Base-by-base conservation (phyloP, 139 green algal species). In the Chlorella sp. region DNA sequence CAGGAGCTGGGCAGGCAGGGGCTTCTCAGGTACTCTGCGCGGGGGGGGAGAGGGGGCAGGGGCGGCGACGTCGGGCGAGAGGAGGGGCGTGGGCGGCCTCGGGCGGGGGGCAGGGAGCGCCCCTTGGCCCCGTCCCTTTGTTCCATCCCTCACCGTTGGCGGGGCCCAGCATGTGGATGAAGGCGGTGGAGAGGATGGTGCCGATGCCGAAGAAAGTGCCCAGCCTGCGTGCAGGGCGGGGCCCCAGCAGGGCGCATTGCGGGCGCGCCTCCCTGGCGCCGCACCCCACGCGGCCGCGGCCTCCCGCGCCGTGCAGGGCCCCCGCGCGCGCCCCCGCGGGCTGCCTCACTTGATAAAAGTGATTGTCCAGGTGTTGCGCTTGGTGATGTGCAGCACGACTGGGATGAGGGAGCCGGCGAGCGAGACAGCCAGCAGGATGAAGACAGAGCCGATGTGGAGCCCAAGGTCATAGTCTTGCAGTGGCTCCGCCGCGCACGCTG, bases 1-100 rank as follows among this genome's bases (percentile, higher is more conserved):
- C 77, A 85, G 11, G 53, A 72, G 29, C 71, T 67, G 29, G 80
- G 48, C 41, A 90, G 60, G 76, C 80, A 87, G 25, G 79, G 67
- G 31, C 61, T 74, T 19, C 11, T 40, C 4, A 90, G 69, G 2
- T 83, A 55, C 12, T 51, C 35, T 0, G 58, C 29, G 0, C n/a
- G n/a, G n/a, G n/a, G n/a, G n/a, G n/a, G n/a, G n/a, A n/a, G n/a
- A n/a, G n/a, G n/a, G n/a, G n/a, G n/a, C n/a, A n/a, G n/a, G n/a
- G n/a, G n/a, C n/a, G n/a, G n/a, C n/a, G n/a, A n/a, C n/a, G n/a
- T n/a, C n/a, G n/a, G n/a, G n/a, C n/a, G n/a, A n/a, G n/a, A n/a
- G n/a, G n/a, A n/a, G n/a, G n/a, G n/a, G n/a, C n/a, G n/a, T n/a
- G n/a, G n/a, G n/a, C n/a, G n/a, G n/a, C n/a, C n/a, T n/a, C n/a